Conservation (phyloP, 768 basidiomycete species). For the Leccinum sublutescens region DNA sequence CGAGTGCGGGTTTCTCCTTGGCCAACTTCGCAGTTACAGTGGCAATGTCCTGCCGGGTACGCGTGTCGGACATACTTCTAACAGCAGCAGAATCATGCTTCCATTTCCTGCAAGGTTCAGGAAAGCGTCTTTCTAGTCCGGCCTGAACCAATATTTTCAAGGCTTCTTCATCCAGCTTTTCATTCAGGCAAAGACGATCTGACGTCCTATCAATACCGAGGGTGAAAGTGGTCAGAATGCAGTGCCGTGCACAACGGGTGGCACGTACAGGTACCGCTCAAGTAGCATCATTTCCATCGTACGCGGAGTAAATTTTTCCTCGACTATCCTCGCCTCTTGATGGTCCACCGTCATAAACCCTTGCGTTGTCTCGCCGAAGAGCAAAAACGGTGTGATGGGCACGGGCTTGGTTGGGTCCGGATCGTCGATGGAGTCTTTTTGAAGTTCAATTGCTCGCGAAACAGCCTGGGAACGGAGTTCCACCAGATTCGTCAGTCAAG, state of each 20-base stretch:
- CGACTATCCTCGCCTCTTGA: conserved; percentile 6
- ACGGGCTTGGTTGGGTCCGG: conserved; percentile 2
- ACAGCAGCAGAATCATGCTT: conserved; percentile 10
- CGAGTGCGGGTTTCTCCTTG: conserved; percentile 5
- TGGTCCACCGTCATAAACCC: conserved; percentile 39
- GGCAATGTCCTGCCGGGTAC: background rate
- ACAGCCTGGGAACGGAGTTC: conserved; percentile 1
- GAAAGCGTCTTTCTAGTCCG: conserved; percentile 33
- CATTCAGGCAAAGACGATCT: conserved; percentile 24
- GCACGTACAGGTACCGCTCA: conserved; percentile 19
- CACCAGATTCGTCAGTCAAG: background rate
- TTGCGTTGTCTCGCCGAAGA: conserved; percentile 41
- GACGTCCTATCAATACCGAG: conserved; percentile 11
- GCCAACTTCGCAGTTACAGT: background rate
- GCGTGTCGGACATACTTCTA: background rate
- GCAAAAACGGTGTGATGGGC: conserved; percentile 27
- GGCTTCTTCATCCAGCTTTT: conserved; percentile 24
- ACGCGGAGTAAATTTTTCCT: background rate
- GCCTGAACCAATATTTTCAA: conserved; percentile 26
- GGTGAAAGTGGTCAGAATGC: background rate
- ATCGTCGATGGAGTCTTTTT: conserved; percentile 8
- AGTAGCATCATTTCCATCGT: conserved; percentile 14
- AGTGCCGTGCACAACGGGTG: background rate
- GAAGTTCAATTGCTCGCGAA: conserved; percentile 13
- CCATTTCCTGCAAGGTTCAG: conserved; percentile 24